Base-by-base conservation (phyloP, 139 green algal species). In the Chlorella sp. region DNA sequence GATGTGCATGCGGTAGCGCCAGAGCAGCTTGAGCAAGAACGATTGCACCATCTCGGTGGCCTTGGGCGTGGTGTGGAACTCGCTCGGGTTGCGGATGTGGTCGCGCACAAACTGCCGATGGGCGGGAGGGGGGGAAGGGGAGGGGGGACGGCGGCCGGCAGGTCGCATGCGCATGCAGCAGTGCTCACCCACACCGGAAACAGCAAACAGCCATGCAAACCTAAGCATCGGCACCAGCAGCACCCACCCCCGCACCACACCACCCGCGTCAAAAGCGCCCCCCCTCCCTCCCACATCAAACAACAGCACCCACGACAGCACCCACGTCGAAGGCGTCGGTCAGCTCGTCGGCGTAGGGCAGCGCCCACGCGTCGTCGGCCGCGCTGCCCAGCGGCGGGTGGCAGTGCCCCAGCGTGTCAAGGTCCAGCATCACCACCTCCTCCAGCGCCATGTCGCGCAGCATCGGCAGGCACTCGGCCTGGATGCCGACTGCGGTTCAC, bases 21-120 rank as follows among this genome's bases (percentile, higher is more conserved):
- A 56, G 11, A 77, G 31, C 58, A 77, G 31, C 19, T 58, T 56
- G 41, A 77, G 29, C 21, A 35, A 69, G 36, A 33, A 66, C 35
- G 43, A 33, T n/a, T 67, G 67, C 55, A 74, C 11, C 41, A 64
- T 25, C 66, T 73, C 43, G 5, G 38, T 67, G 63, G 62, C 72
- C 68, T 61, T 73, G 21, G 82, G 77, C 58, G 87, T 93, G 79
- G 81, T 90, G 83, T 94, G 87, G 63, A 90, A 88, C 87, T 95
- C 89, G 29, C 84, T 91, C 29, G 89, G 89, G 72, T 83, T 92
- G 48, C 55, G 51, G 36, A 75, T 75, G 53, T 75, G 69, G 27
- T 75, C 69, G 0, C 69, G 69, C 69, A 75, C 69, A 21, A 61
- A 45, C 42, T 71, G 42, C 15, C n/a, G 61, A 21, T 15, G 38